Conservation (phyloP, 106 monocot genomes). For the Dendrobium officinale region DNA sequence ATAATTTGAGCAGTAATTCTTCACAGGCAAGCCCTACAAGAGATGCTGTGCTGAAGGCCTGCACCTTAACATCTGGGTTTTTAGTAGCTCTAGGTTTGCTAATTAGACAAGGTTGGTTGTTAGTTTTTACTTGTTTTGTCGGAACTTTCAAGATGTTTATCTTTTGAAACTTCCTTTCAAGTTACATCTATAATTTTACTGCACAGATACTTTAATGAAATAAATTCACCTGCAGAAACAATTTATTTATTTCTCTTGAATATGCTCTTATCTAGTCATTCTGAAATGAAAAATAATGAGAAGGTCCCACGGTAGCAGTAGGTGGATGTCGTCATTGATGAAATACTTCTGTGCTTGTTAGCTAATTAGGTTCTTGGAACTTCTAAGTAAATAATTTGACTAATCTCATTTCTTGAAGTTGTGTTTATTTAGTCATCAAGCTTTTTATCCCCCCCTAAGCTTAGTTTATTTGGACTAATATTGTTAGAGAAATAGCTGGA, state of each 20-base stretch:
- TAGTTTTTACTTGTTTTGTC: not conserved
- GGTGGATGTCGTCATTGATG: too few relatives aligned
- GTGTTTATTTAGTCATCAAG: not conserved
- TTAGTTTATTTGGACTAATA: not conserved
- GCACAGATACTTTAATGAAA: too few relatives aligned
- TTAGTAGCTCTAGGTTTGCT: constrained; percentile 46
- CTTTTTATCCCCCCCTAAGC: not conserved
- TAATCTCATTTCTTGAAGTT: too few relatives aligned
- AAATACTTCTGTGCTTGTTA: too few relatives aligned
- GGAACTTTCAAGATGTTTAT: too few relatives aligned
- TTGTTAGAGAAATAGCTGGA: not conserved
- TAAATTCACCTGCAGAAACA: too few relatives aligned
- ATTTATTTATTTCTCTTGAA: too few relatives aligned
- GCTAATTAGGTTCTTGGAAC: too few relatives aligned
- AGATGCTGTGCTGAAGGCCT: constrained; percentile 68
- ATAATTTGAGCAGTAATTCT: constrained; percentile 7
- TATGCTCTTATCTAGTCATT: not conserved
- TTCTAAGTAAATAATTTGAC: too few relatives aligned
- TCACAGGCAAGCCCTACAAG: constrained; percentile 35
- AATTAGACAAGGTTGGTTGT: constrained; percentile 48
- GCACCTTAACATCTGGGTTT: constrained; percentile 49
- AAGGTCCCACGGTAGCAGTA: too few relatives aligned
- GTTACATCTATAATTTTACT: too few relatives aligned
- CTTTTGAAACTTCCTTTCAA: not conserved
- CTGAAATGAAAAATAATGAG: too few relatives aligned